Percentiles rank a stretch among this genome's conserved stretches.
Conservation (phyloP, 306 rosid species). For the Castanea mollissima region DNA sequence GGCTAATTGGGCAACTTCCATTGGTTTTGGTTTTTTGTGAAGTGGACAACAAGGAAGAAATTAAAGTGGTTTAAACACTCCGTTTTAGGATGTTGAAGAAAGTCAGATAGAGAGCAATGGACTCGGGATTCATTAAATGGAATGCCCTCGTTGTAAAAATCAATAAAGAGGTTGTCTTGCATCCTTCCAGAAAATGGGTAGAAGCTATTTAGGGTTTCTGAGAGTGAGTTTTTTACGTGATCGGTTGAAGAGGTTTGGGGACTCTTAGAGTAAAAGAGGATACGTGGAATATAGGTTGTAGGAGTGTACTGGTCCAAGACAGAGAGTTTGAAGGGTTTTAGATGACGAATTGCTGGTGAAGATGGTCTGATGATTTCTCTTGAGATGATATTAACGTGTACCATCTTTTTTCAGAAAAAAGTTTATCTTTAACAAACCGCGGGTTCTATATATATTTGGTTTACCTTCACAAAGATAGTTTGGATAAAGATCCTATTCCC, state of each 20-base stretch:
- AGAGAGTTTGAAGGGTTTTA: constrained; percentile 12
- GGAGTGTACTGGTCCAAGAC: constrained; percentile 27
- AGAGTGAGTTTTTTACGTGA: no score
- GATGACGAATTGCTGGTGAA: background rate
- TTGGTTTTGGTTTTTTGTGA: constrained; percentile 9
- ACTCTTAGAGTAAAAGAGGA: constrained; percentile 21
- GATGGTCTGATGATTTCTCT: constrained; percentile 44
- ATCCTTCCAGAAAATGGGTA: no score
- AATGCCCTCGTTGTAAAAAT: constrained; percentile 50
- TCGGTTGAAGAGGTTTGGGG: no score
- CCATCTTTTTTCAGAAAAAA: background rate
- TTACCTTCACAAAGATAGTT: no score
- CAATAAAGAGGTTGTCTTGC: constrained; percentile 24
- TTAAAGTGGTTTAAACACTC: constrained; percentile 27
- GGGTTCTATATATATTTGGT: no score
- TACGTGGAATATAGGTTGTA: constrained; percentile 17
- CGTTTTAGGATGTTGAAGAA: constrained; percentile 29
- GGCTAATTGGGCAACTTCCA: constrained; percentile 27
- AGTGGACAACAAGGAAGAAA: constrained; percentile 37
- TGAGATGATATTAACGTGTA: constrained; percentile 35
- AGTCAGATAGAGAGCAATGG: constrained; percentile 32
- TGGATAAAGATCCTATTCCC: no score
- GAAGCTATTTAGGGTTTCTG: no score
- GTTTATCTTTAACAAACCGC: no score
- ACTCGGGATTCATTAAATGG: constrained; percentile 34